Evolutionary conservation across 2,329 filamentous ascomycete genomes (phyloP), one percentile per base, ranked within the genome.

Genomic region (Penicillium aurantiogriseum): DNA sequence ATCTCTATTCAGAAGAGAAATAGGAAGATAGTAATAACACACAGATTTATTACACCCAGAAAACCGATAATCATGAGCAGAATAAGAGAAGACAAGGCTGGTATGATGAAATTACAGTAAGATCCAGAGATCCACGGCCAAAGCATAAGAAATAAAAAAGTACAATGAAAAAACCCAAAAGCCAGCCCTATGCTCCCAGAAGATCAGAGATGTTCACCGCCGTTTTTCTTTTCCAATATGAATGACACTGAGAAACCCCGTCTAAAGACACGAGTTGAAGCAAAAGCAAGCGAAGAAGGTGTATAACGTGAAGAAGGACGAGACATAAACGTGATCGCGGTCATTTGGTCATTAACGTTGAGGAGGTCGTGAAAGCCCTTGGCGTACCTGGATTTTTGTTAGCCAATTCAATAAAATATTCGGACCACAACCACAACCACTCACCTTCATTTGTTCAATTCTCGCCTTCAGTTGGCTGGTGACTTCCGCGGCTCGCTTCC

Each of bases 381-480:
- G 77, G 63, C 74, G 71, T 65, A 75, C 77, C 76, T 79, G 21
- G 39, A 17, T 57, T 23, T 1, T 21, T n/a, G 51, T 57, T n/a
- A 51, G 45, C 25, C 46, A 17, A 48, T 47, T 33, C 47, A 31
- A 48, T 39, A 7, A 7, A n/a, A n/a, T 38, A 11, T n/a, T 21
- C 7, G 17, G n/a, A 21, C 8, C 13, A 48, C 21, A 48, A 31
- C 29, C 25, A 58, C 68, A 48, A 31, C 27, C 25, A 58, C 68
- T 23, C 53, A 74, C 85, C 83, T 97, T 99, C 94, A 99, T 99
- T 81, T 94, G 90, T 80, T 97, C 94, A 75, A 99, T 99, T 73
- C 94, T 86, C 51, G 93, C 92, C 80, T 97, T 99, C 69, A 99
- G 76, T 74, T 97, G 94, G 76, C 92, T 97, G 54, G 94, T 99